Evolutionary conservation across 768 basidiomycete species (phyloP), one percentile per base, ranked within the genome.

Genomic region (Termitomyces sp.): DNA sequence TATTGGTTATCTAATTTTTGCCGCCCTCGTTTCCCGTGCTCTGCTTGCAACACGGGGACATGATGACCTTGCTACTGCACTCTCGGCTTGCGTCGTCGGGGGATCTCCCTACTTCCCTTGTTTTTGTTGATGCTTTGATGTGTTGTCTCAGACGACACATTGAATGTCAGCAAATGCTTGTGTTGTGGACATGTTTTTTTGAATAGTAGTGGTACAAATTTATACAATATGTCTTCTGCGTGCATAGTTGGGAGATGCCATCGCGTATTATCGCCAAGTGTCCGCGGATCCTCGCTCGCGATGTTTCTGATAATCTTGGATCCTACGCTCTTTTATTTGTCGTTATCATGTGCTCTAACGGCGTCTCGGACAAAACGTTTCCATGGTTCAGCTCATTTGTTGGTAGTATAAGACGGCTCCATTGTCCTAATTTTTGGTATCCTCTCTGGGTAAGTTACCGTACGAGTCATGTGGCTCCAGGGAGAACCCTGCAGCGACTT

Each of bases 41-140:
- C 82, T 82, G 80, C 81, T 82, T 81, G 80, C 79, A 83, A 76
- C 82, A 73, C 68, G 70, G 68, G 72, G 74, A 69, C 76, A 68
- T 63, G 81, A 83, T 82, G 82, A 82, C 80, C 78, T 79, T 78
- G 80, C 79, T 67, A 58, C 67, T 80, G 80, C 81, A 82, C 75
- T 78, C 75, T 64, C 59, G 78, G 83, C 83, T 79, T 79, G 84
- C 68, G 84, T 85, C 71, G 83, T 85, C 82, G 77, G 82, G 83
- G 84, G 84, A 83, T 76, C 59, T n/a, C 35, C 28, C 47, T 41
- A 16, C 26, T 47, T 50, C n/a, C 55, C 50, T 57, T 58, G 57
- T 57, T 57, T 65, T 65, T 65, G 64, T 33, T 58, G 46, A 14
- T 23, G 7, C 23, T 63, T 63, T 56, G 46, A 35, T 30, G 55